Evolutionary conservation across 73 alveolate genomes (phyloP), one percentile per base, ranked within the genome.

Genomic region (Stentor coeruleus): DNA sequence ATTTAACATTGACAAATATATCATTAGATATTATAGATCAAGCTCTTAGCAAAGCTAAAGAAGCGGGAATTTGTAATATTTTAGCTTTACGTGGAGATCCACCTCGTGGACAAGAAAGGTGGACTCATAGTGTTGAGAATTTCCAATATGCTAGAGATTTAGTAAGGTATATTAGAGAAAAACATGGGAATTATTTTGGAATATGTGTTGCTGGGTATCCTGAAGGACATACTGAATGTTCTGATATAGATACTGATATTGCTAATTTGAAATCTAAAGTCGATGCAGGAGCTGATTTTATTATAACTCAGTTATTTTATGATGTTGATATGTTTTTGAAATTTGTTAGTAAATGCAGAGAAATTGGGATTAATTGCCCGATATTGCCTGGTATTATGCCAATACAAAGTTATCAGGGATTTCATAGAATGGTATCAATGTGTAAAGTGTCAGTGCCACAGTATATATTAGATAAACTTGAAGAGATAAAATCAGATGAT

Each of bases 161-260:
- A 1, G 91, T 91, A 39, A 81, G 72, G 41, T 88, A 83, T 83
- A 88, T 91, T 58, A 84, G 81, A 73, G 87, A 87, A 35, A 81
- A 39, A 11, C 74, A 88, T 73, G 98, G 94, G 0, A 96, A 93
- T 66, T 93, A 81, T 87, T 93, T 93, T 91, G 88, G 96, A 58
- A 87, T 93, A 38, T 91, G 90, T 3, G 97, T 93, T 58, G 97
- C 96, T 14, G 98, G 97, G 38, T 93, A 91, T 74, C 98, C 98
- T 30, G 98, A 93, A 76, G 94, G 91, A 6, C 98, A 93, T 82
- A 83, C 91, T 3, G 96, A 89, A 36, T 85, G 87, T 59, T 42
- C 59, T 20, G 81, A 74, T 84, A 82, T 74, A 42, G 89, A 87
- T 15, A 81, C 82, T 15, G 93, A 87, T 58, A 59, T 87, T 37